Evolutionary conservation across 2,329 filamentous ascomycete genomes (phyloP).

Genomic region (Cladophialophora psammophila): DNA sequence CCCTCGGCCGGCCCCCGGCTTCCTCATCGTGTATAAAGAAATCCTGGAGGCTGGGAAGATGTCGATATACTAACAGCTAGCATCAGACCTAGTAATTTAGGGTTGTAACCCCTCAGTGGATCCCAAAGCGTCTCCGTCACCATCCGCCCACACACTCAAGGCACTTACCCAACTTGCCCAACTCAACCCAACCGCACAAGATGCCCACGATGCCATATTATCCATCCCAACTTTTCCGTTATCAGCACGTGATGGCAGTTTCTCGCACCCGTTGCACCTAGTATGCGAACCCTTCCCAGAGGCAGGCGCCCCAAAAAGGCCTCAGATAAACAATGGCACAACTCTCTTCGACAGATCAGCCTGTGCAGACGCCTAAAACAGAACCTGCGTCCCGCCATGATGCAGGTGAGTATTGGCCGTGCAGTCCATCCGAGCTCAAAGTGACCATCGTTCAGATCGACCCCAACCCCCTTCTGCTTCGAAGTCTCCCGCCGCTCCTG

Average conservation of each 20-base stretch:
- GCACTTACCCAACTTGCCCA: too few relatives aligned
- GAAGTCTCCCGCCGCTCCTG: neutral
- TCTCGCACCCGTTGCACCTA: constrained; percentile 3
- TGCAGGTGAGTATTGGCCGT: constrained; percentile 20
- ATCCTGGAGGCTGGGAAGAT: constrained; percentile 18
- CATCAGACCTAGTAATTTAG: too few relatives aligned
- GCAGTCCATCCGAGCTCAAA: neutral
- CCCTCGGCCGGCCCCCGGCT: neutral
- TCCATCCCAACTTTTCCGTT: neutral
- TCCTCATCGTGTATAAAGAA: neutral
- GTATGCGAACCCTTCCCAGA: constrained; percentile 1
- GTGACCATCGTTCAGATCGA: constrained; percentile 1
- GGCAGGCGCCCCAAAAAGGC: constrained; percentile 2
- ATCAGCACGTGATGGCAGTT: constrained; percentile 4
- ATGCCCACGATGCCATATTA: neutral
- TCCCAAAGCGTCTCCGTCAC: neutral
- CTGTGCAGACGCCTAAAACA: neutral
- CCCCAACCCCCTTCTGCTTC: neutral
- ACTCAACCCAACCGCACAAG: neutral
- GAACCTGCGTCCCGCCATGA: constrained; percentile 6
- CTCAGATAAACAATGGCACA: constrained; percentile 22
- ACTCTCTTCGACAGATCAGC: constrained; percentile 1
- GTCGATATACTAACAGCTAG: neutral
- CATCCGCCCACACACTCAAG: neutral
- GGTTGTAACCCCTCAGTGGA: neutral